Conservation (phyloP, 1,139 yeast species). For the Yamadazyma friedrichii region DNA sequence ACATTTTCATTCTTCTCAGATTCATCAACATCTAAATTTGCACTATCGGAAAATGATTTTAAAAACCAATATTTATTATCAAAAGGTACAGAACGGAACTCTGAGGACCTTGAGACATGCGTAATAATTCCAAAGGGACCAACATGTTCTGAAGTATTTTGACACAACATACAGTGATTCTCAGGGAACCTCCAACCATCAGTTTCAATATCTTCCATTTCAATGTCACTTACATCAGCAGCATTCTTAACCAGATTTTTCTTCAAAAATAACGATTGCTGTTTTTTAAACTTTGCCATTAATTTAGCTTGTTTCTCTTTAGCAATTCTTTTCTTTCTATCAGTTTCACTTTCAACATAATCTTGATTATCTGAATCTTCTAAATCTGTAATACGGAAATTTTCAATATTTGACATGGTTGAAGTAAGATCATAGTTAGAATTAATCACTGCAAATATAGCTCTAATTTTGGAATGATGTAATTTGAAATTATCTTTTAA, state of each 20-base stretch:
- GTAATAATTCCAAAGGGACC: conserved; percentile 78
- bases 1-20: conserved; percentile 20
- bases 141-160: conserved; percentile 68
- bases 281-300: conserved; percentile 74
- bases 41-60: conserved; percentile 58
- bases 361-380: conserved; percentile 14
- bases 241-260: conserved; percentile 32
- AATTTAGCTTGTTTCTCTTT: conserved; percentile 70
- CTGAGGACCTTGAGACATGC: conserved; percentile 57
- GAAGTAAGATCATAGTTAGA: conserved; percentile 19
- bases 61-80: conserved; percentile 64
- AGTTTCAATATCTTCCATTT: conserved; percentile 33
- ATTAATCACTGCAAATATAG: conserved; percentile 45
- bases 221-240: conserved; percentile 30
- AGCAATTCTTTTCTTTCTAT: conserved; percentile 66
- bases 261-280: conserved; percentile 69
- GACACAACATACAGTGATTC: conserved; percentile 83
- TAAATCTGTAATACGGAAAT: conserved; percentile 7
- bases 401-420: not conserved
- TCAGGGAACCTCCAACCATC: conserved; percentile 72
- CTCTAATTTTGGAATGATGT: conserved; percentile 53
- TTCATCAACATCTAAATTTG: conserved; percentile 48
- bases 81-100: conserved; percentile 63
- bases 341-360: conserved; percentile 44
- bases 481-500: conserved; percentile 35